Percentiles rank a stretch among this genome's conserved stretches.
These are phyloP conservation scores for Yamagishiella unicocca DNA, from an alignment of 139 green algal species.

Conservation along the genomic window DNA sequence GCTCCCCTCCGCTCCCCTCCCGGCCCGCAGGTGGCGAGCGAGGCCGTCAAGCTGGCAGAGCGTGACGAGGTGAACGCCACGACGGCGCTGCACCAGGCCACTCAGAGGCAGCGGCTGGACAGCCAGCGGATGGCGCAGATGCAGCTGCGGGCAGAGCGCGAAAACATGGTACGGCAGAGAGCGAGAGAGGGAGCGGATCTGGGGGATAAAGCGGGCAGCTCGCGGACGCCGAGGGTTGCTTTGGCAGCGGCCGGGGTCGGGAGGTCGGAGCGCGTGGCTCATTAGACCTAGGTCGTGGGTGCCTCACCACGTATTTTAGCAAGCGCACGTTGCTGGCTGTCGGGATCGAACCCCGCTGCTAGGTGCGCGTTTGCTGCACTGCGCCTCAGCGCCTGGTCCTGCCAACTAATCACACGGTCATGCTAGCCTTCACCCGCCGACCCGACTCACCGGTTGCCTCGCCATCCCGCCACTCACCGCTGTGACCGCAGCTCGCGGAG, in stretches of 20 bases:
- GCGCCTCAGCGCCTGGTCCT: no score
- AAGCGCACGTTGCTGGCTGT: no score
- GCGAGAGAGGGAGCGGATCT: not conserved
- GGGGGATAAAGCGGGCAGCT: not conserved
- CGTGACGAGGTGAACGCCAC: not conserved
- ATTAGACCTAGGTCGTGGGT: no score
- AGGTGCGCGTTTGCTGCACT: not conserved
- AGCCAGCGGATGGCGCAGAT: not conserved
- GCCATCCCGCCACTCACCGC: not conserved
- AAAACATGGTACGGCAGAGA: slow-evolving; percentile 14
- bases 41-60: not conserved
- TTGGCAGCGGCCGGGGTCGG: no score
- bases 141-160: slow-evolving; percentile 3
- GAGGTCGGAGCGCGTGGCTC: no score
- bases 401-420: no score
- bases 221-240: no score
- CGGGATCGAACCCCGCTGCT: no score
- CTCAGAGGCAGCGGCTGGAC: not conserved
- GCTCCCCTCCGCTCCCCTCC: not conserved
- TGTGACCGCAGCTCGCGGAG: slow-evolving; percentile 1
- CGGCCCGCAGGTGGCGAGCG: not conserved
- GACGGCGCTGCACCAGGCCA: not conserved
- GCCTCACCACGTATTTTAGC: no score
- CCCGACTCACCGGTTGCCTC: no score
- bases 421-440: no score